A percentile compares a stretch with the other conserved stretches of the same genome.
Conservation (phyloP, 192 early-diverging fungal species). For the Geranomyces michiganensis region DNA sequence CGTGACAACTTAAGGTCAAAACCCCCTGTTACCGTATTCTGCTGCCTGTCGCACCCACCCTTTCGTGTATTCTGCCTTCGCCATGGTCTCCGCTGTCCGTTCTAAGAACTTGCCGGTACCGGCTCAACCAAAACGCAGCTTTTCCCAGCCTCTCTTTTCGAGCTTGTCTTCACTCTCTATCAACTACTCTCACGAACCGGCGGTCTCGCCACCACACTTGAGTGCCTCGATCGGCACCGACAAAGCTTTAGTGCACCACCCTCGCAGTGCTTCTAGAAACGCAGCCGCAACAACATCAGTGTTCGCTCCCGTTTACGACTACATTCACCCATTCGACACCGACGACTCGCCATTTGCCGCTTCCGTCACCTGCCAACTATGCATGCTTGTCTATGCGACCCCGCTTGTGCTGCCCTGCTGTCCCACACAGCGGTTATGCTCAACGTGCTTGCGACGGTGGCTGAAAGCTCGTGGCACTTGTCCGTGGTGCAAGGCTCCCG, state of each 20-base stretch:
- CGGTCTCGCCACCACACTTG: background rate
- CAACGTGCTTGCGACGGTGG: constrained; percentile 33
- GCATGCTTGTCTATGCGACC: constrained; percentile 22
- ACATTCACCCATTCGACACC: constrained; percentile 34
- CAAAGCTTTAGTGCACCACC: background rate
- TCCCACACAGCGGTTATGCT: constrained; percentile 16
- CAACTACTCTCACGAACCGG: background rate
- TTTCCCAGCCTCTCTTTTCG: constrained; percentile 5
- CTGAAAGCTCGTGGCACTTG: constrained; percentile 9
- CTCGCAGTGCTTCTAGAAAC: constrained; percentile 28
- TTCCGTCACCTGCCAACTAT: constrained; percentile 19
- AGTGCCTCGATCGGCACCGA: background rate
- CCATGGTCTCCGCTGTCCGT: background rate
- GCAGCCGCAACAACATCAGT: constrained; percentile 18
- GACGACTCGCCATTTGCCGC: constrained; percentile 27
- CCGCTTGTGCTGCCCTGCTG: constrained; percentile 31
- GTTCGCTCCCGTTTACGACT: constrained; percentile 19
- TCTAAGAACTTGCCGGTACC: background rate
- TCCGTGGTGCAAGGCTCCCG: constrained; percentile 18
- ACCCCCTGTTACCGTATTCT: too few species aligned
- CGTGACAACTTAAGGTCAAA: too few species aligned
- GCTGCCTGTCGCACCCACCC: too few species aligned
- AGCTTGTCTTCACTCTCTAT: too few species aligned
- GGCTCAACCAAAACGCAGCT: constrained; percentile 8
- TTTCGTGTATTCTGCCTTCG: too few species aligned